Conservation (phyloP, 2,329 filamentous ascomycete genomes). For the Phymatotrichopsis omnivora region DNA sequence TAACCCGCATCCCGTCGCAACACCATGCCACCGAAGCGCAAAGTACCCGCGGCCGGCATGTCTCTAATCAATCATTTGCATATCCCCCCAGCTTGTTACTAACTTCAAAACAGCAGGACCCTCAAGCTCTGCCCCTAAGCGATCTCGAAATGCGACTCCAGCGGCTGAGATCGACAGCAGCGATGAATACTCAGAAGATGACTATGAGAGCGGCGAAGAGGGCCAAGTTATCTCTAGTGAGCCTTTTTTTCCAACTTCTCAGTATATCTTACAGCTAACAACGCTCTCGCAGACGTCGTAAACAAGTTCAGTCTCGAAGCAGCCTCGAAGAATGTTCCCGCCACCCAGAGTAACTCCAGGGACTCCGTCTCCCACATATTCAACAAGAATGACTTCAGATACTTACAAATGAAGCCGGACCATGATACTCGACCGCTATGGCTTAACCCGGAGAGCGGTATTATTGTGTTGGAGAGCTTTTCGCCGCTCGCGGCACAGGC, state of each 20-base stretch:
- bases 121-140: constrained; percentile 36
- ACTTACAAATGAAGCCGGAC: constrained; percentile 72
- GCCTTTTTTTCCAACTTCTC: constrained; percentile 17
- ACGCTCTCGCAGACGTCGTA: constrained; percentile 23
- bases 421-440: constrained; percentile 83
- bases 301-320: constrained; percentile 43
- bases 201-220: constrained; percentile 39
- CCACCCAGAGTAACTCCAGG: constrained; percentile 34
- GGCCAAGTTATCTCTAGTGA: constrained; percentile 42
- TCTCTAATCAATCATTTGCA: constrained; percentile 13
- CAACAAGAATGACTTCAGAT: constrained; percentile 67
- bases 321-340: constrained; percentile 35
- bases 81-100: constrained; percentile 28
- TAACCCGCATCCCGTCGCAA: too few relatives aligned
- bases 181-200: constrained; percentile 44
- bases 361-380: constrained; percentile 49
- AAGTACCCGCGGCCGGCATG: constrained; percentile 35
- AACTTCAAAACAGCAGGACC: constrained; percentile 32
- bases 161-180: constrained; percentile 41
- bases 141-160: constrained; percentile 39
- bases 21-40: constrained; percentile 40
- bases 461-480: constrained; percentile 90
- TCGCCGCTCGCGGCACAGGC: constrained; percentile 76
- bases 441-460: constrained; percentile 79
- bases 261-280: constrained; percentile 20